Conservation (phyloP, 495 filamentous ascomycete genomes). For the Trypethelium eluteriae region DNA sequence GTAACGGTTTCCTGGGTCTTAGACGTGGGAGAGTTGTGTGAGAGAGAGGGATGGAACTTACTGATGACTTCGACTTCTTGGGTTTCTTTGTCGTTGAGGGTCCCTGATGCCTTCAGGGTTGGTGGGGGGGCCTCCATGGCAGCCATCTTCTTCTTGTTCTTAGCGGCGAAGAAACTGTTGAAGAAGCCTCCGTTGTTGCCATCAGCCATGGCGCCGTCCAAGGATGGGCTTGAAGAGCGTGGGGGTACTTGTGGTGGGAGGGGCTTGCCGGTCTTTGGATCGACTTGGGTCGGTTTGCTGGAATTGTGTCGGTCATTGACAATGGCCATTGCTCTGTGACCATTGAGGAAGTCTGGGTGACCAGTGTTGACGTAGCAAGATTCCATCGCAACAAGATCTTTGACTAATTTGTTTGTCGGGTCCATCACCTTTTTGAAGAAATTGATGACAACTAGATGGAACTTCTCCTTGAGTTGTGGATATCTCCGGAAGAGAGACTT, state of each 20-base stretch:
- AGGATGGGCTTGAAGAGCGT: constrained; percentile 59
- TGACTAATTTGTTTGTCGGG: constrained; percentile 93
- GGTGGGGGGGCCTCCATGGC: constrained; percentile 95
- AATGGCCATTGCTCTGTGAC: constrained; percentile 87
- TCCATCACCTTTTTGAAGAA: constrained; percentile 99
- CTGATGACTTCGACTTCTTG: constrained; percentile 98
- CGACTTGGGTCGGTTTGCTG: constrained; percentile 85
- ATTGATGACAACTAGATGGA: constrained; percentile 83
- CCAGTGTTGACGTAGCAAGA: constrained; percentile 96
- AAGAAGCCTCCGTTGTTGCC: constrained; percentile 63
- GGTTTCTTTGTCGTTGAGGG: constrained; percentile 79
- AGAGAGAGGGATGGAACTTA: constrained; percentile 45
- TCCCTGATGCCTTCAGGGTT: constrained; percentile 86
- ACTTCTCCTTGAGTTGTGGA: constrained; percentile 89
- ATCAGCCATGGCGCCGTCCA: constrained; percentile 43
- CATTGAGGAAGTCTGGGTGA: constrained; percentile 96
- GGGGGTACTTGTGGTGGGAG: constrained; percentile 60
- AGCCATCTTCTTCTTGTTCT: constrained; percentile 99
- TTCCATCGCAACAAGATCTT: constrained; percentile 91
- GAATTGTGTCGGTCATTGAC: constrained; percentile 82
- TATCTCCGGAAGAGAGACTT: constrained; percentile 91
- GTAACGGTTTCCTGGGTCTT: neutral
- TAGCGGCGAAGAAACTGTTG: constrained; percentile 91
- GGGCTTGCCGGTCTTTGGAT: constrained; percentile 97
- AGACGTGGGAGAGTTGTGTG: neutral